Evolutionary conservation across 768 basidiomycete genomes (phyloP).

Genomic region (Boletus coccyginus): DNA sequence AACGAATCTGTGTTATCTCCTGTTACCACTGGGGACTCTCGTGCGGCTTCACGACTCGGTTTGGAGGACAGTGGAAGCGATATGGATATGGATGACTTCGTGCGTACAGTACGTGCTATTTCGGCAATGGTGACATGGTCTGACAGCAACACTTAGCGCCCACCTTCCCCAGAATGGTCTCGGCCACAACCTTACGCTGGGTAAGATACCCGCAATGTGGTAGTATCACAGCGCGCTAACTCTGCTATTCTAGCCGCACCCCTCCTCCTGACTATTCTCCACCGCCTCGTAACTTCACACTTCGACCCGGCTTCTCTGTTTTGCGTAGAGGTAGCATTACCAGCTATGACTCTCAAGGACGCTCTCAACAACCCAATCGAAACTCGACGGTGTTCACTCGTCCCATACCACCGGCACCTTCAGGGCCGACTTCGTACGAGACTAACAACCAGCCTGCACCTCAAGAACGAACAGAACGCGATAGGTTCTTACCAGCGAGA

Average conservation of each 20-base stretch:
- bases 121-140: not conserved
- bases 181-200: constrained; percentile 27
- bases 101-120: constrained; percentile 11
- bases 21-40: constrained; percentile 10
- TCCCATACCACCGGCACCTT: constrained; percentile 5
- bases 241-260: constrained; percentile 14
- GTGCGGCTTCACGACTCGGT: constrained; percentile 6
- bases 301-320: constrained; percentile 14
- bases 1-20: constrained; percentile 4
- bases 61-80: constrained; percentile 28
- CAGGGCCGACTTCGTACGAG: constrained; percentile 12
- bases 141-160: constrained; percentile 18
- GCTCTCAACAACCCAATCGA: constrained; percentile 9
- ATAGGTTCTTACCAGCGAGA: constrained; percentile 22
- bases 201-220: constrained; percentile 5
- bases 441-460: constrained; percentile 8
- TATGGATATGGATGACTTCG: constrained; percentile 24
- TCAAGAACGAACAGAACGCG: constrained; percentile 23
- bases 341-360: constrained; percentile 6
- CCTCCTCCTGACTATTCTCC: constrained; percentile 24
- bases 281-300: constrained; percentile 13
- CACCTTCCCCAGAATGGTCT: constrained; percentile 26
- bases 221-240: not conserved
- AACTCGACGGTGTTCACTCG: constrained; percentile 8
- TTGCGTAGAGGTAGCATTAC: constrained; percentile 12